Evolutionary conservation across 371 early-diverging fungal genomes (phyloP).

Genomic region (Blakeslea trispora): DNA sequence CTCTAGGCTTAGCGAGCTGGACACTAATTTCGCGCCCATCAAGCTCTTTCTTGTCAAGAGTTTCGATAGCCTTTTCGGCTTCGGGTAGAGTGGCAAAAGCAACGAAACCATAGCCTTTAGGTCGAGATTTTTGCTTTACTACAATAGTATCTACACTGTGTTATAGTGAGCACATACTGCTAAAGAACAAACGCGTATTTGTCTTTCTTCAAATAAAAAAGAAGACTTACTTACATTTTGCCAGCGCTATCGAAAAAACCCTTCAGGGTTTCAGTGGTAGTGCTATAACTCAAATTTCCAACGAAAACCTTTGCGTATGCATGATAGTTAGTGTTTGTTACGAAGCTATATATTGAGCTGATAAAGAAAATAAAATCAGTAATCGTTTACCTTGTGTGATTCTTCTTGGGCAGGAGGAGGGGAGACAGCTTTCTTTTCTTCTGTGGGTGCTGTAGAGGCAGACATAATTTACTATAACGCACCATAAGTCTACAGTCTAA

Average conservation of each 20-base stretch:
- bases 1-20: constrained; percentile 77
- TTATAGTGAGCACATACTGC: neutral
- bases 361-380: neutral
- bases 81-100: constrained; percentile 75
- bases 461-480: neutral
- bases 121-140: constrained; percentile 9
- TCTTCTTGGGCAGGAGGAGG: constrained; percentile 3
- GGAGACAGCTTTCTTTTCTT: constrained; percentile 1
- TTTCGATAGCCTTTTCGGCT: constrained; percentile 73
- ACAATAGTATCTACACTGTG: constrained; percentile 15
- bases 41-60: constrained; percentile 73
- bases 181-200: neutral
- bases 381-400: constrained; percentile 7
- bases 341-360: neutral
- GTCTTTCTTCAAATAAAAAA: constrained; percentile 11
- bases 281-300: constrained; percentile 90
- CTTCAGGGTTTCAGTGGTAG: constrained; percentile 75
- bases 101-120: constrained; percentile 87
- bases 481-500: too few species aligned
- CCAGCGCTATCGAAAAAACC: constrained; percentile 76
- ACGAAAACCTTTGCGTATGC: constrained; percentile 76
- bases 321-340: neutral
- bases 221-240: constrained; percentile 64
- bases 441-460: constrained; percentile 1
- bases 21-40: constrained; percentile 87